phyloP scores from a whole-genome alignment of 192 early-diverging fungal genomes.

The Podila epigama region DNA sequence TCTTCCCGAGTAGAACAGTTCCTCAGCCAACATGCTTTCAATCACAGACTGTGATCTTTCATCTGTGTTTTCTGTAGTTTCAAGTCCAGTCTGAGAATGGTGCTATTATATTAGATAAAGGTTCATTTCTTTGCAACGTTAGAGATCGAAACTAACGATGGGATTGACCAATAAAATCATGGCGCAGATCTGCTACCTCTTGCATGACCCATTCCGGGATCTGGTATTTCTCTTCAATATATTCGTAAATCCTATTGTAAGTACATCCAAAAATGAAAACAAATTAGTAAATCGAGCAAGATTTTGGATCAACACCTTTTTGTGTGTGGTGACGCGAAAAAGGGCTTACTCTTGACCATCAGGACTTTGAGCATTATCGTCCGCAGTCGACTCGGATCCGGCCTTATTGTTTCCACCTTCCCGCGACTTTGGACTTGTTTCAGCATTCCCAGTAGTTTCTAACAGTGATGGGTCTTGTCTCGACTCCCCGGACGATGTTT shows the following conservation, averaged over 20 bases:
- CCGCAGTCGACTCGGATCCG: too few species aligned
- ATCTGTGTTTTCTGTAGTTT: slow-evolving; percentile 53
- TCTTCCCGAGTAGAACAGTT: slow-evolving; percentile 62
- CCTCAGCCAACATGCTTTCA: slow-evolving; percentile 69
- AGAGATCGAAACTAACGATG: too few species aligned
- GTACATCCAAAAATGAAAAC: background rate
- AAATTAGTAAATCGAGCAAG: background rate
- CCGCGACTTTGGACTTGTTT: too few species aligned
- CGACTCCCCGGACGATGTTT: too few species aligned
- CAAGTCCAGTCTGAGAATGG: slow-evolving; percentile 23
- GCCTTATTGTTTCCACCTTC: too few species aligned
- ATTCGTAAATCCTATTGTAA: slow-evolving; percentile 4
- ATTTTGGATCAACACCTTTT: background rate
- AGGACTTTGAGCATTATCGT: background rate
- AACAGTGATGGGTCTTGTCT: too few species aligned
- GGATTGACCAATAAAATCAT: background rate
- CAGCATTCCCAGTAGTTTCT: too few species aligned
- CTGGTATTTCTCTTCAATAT: slow-evolving; percentile 19
- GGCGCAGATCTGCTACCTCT: slow-evolving; percentile 12
- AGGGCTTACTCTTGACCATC: background rate
- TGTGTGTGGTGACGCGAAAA: background rate
- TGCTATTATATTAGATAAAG: background rate
- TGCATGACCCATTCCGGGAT: slow-evolving; percentile 47
- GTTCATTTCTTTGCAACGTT: too few species aligned
- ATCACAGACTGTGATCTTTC: slow-evolving; percentile 62